Base-by-base conservation (phyloP, 2,329 filamentous ascomycete genomes). In the Pseudogymnoascus sp. region DNA sequence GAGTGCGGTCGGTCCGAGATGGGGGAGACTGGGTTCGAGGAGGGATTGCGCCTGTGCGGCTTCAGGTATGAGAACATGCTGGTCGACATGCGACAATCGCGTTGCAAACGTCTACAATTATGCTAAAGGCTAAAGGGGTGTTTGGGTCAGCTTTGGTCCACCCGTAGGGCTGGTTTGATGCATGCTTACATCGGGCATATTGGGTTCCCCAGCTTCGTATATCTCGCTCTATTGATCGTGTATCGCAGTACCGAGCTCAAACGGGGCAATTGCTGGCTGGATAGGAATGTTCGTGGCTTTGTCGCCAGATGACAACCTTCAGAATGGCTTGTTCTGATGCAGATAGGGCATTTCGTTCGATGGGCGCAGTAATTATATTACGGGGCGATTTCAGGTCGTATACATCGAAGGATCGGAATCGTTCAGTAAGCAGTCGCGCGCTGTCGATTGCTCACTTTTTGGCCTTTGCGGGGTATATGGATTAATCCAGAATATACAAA, bases 41-140 rank as follows among this genome's bases (percentile, higher is more conserved):
- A 74, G 9, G 70, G 67, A 36, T 68, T 72, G 23, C 72, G 71
- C 62, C 69, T 69, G 63, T 74, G 72, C 36, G 73, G 72, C 43
- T 72, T 69, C 46, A 74, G 66, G 66, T 74, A 73, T 16, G 71
- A 72, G 65, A 75, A 74, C 72, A 75, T 74, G 21, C 63, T 53
- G 49, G 59, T 61, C 34, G 62, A 61, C 31, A 56, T 56, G 49
- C 28, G 28, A 56, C 49, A 56, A 56, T 56, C 49, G 59, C 34
- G 34, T 56, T 56, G 28, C 28, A 56, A 56, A 56, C 49, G n/a
- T 56, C 49, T 56, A 21, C 9, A 36, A 21, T 56, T 56, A 56
- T 34, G 8, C 34, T 18, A 56, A 46, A 18, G 49, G 16, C 28
- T 34, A 34, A 14, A 56, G 28, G 28, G 28, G 46, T 31, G 16